Evolutionary conservation across 805 yeast genomes (phyloP).

Genomic region (Saccharomycopsis synnaedendra): DNA sequence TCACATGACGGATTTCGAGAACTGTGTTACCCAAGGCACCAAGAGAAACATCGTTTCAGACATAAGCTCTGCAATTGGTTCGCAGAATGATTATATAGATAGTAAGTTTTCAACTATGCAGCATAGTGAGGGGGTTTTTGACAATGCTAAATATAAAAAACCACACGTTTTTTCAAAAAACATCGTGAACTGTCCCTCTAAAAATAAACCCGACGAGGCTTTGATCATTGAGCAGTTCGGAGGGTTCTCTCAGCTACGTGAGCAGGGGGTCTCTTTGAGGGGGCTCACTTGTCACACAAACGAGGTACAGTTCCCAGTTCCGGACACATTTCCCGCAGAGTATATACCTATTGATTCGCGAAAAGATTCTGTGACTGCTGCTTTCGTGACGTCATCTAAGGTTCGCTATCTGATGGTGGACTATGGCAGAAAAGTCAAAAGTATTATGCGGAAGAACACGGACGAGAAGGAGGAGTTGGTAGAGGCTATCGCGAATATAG

Average conservation of each 20-base stretch:
- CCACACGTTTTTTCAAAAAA: constrained; percentile 21
- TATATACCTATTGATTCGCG: constrained; percentile 18
- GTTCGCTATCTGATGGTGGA: constrained; percentile 18
- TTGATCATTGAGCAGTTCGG: constrained; percentile 12
- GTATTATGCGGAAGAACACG: constrained; percentile 4
- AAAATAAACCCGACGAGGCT: constrained; percentile 2
- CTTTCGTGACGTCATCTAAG: constrained; percentile 20
- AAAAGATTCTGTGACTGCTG: constrained; percentile 9
- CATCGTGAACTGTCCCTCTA: constrained; percentile 19
- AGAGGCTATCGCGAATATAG: constrained; percentile 34
- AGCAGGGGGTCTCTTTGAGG: constrained; percentile 2
- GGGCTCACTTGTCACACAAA: constrained; percentile 1
- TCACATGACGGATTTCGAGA: constrained; percentile 32
- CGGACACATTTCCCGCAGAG: constrained; percentile 14
- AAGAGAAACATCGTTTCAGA: constrained; percentile 4
- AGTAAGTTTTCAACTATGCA: neutral
- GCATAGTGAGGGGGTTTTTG: neutral
- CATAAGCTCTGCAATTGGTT: constrained; percentile 5
- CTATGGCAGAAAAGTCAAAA: constrained; percentile 20
- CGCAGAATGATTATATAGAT: neutral
- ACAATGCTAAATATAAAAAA: neutral
- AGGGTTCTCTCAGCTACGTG: constrained; percentile 2
- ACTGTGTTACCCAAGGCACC: constrained; percentile 23
- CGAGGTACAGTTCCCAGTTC: neutral
- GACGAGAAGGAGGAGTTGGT: constrained; percentile 31